Conservation (phyloP, 345 rosid genomes). For the Ceriops zippeliana region DNA sequence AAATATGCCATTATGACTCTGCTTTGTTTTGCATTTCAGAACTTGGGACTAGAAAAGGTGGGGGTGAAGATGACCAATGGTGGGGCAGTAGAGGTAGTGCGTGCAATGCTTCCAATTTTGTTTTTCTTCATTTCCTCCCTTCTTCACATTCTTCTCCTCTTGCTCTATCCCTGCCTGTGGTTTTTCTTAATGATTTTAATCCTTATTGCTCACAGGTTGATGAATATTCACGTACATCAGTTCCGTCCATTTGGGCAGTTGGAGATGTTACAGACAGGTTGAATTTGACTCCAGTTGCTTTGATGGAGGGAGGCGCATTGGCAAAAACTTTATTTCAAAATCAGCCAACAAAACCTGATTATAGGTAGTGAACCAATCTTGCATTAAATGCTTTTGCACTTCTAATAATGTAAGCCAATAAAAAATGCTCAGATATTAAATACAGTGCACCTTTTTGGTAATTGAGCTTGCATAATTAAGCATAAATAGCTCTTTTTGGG, state of each 20-base stretch:
- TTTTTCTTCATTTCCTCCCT: conserved; percentile 12
- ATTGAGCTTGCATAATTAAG: neutral
- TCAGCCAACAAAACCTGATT: conserved; percentile 86
- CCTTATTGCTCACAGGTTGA: conserved; percentile 58
- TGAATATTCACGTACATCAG: conserved; percentile 75
- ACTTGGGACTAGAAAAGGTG: conserved; percentile 73
- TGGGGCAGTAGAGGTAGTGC: conserved; percentile 86
- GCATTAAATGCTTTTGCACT: no score
- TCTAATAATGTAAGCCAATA: no score
- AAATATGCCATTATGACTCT: conserved; percentile 14
- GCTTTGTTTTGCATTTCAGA: conserved; percentile 47
- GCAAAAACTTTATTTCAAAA: conserved; percentile 76
- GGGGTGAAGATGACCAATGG: conserved; percentile 70
- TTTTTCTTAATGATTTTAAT: neutral
- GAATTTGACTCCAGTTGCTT: conserved; percentile 96
- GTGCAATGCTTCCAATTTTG: neutral
- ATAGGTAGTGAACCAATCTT: conserved; percentile 43
- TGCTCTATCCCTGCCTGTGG: neutral
- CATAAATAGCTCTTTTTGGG: neutral
- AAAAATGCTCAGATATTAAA: neutral
- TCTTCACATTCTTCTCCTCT: neutral
- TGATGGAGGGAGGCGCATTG: conserved; percentile 97
- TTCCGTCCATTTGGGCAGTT: conserved; percentile 95
- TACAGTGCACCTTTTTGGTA: neutral
- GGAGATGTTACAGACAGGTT: conserved; percentile 94